Evolutionary conservation across 2,329 filamentous ascomycete genomes (phyloP), one percentile per base, ranked within the genome.

Genomic region (Taxawa tesnikishii): DNA sequence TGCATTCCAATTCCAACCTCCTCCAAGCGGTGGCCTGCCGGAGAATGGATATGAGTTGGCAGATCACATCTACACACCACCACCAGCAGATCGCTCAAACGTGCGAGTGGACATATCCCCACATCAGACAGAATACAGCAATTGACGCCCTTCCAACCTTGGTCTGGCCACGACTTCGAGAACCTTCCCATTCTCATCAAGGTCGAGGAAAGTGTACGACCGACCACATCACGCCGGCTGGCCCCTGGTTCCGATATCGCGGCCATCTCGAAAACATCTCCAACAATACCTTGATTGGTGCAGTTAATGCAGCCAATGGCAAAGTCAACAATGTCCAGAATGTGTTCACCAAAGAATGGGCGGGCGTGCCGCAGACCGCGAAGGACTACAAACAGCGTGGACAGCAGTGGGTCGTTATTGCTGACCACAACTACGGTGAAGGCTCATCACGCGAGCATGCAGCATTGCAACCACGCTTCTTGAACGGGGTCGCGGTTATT

Each of bases 371-470:
- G 37, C 84, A 81, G 40, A 87, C 87, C 52, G 90, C 90, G 47
- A 84, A 88, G 70, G 84, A 94, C 68, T 96, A 96, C 79, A 98
- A 98, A 80, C 76, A 79, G 60, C 85, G 90, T 68, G 85, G 84
- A 39, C 79, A 94, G 61, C 76, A 78, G 65, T 98, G 90, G 90
- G 87, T 94, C 55, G 90, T 98, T 44, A 65, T 98, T 55, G 90
- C 90, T 68, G 90, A 96, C 74, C 94, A 85, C 85, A 98, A 98
- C 74, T 96, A 96, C 66, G 90, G 90, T 46, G 90, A 98, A 68
- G 90, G 90, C 49, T 84, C 76, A 58, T 96, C 90, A 42, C 85
- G 90, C 73, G 90, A 98, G 72, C 90, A 98, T 60, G 90, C 90
- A 49, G 90, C 90, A 61, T 77, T 98, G 41, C 88, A 98, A 72